These are phyloP conservation scores for Dichomitus squalens DNA, from an alignment of 1,284 basidiomycete species.

Conservation along the genomic window DNA sequence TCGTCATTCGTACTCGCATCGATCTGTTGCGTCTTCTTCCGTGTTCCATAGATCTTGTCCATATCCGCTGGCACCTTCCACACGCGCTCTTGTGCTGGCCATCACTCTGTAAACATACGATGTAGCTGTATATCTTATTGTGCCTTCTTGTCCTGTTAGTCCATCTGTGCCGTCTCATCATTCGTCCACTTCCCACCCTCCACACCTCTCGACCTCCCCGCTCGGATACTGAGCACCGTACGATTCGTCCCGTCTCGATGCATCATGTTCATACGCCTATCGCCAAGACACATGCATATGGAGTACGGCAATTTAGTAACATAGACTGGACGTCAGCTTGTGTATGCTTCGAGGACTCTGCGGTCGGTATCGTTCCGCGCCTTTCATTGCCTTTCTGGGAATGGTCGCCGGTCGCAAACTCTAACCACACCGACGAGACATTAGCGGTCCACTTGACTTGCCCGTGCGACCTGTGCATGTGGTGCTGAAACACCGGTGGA, in stretches of 20 bases:
- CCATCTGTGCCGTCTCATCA: neutral
- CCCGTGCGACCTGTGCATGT: no score
- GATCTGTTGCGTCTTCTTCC: neutral
- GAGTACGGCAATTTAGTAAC: neutral
- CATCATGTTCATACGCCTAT: neutral
- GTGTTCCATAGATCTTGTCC: neutral
- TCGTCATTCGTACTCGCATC: neutral
- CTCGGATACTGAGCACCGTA: no score
- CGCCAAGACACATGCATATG: neutral
- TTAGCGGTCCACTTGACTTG: no score
- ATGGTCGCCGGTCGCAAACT: no score
- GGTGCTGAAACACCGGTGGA: no score
- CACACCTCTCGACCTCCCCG: neutral
- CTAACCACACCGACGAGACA: no score
- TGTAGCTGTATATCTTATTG: constrained; percentile 5
- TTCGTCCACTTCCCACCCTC: neutral
- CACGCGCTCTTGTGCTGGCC: constrained; percentile 1
- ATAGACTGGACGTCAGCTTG: neutral
- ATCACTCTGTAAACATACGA: constrained; percentile 1
- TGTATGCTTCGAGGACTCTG: neutral
- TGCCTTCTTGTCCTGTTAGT: neutral
- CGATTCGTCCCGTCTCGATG: neutral
- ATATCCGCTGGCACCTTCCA: neutral
- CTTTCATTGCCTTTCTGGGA: no score
- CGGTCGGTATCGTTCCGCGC: neutral